phyloP scores from a whole-genome alignment of 768 basidiomycete species.

The Mycena latifolia region DNA sequence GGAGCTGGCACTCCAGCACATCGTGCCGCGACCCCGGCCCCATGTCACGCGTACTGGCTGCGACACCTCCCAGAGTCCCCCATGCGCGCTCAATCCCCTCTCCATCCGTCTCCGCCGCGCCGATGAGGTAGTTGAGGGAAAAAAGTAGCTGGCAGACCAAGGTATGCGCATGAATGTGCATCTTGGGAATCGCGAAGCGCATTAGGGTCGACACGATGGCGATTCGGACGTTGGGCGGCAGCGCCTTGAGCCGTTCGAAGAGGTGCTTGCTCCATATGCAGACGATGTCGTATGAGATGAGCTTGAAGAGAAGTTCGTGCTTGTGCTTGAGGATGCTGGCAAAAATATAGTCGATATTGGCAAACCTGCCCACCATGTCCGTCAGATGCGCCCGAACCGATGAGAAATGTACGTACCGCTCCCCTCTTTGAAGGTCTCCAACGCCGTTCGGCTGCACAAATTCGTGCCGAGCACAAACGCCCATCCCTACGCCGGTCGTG shows the following conservation, averaged over 20 bases:
- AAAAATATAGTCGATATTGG: slow-evolving; percentile 44
- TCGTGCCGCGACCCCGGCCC: slow-evolving; percentile 45
- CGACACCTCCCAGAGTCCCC: slow-evolving; percentile 40
- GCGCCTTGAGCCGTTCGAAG: not conserved
- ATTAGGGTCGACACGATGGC: slow-evolving; percentile 18
- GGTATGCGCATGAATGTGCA: slow-evolving; percentile 44
- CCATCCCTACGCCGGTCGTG: too few relatives aligned
- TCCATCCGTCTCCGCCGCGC: slow-evolving; percentile 48
- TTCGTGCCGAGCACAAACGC: too few relatives aligned
- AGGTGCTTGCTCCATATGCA: slow-evolving; percentile 47
- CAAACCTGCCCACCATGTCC: slow-evolving; percentile 36
- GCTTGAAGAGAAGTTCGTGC: not conserved
- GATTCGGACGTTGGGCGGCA: slow-evolving; percentile 13
- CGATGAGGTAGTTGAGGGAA: slow-evolving; percentile 38
- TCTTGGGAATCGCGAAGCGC: slow-evolving; percentile 46
- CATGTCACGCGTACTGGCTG: slow-evolving; percentile 50
- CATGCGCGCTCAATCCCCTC: slow-evolving; percentile 49
- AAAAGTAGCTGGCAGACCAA: slow-evolving; percentile 38
- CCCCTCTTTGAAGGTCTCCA: slow-evolving; percentile 48
- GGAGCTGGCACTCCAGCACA: slow-evolving; percentile 42
- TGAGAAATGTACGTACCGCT: slow-evolving; percentile 41
- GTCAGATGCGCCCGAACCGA: not conserved
- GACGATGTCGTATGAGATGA: slow-evolving; percentile 46
- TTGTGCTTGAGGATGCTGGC: slow-evolving; percentile 15
- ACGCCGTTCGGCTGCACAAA: slow-evolving; percentile 31